Evolutionary conservation across 768 basidiomycete genomes (phyloP), one percentile per base, ranked within the genome.

Genomic region (Solioccasus polychromus): DNA sequence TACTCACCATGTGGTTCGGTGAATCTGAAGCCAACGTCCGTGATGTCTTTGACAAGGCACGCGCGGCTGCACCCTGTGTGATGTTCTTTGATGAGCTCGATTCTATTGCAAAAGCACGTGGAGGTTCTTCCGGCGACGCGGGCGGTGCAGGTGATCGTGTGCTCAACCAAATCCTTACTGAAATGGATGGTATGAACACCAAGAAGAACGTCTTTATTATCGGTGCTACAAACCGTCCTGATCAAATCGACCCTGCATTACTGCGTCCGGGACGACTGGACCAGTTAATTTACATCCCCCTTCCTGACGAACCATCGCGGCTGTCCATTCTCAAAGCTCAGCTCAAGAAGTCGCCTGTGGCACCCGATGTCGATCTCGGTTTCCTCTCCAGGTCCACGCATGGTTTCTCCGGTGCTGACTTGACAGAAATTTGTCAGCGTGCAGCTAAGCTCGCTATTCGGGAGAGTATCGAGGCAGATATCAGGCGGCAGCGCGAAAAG

Each of bases 21-120:
- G 96, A 99, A 78, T 98, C 95, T 6, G 96, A 99, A 73, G 96
- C 95, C 54, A 99, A 99, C 62, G 96, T 99, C 51, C 92, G 96
- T 58, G 95, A 98, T 58, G 92, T 98, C 52, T 99, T 99, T 69
- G 96, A 99, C 80, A 98, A 98, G 72, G 96, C 96, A 24, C 91
- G 96, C 56, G 96, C 96, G 14, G 96, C 96, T 8, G 95, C 96
- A 20, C 96, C 96, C 44, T 98, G 96, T 65, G 96, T 99, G 58
- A 96, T 99, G 92, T 99, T 99, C 89, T 99, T 99, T 71, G 96
- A 99, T 60, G 96, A 99, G 69, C 77, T 99, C 67, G 96, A 99
- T 68, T 96, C 95, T 12, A 98, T 99, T 61, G 96, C 96, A 36
- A 97, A 98, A 74, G 82, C 93, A 42, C 91, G 96, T 71, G 95